These are phyloP conservation scores for Xylaria multiplex DNA, from an alignment of 2,329 filamentous ascomycete genomes.

Conservation along the genomic window DNA sequence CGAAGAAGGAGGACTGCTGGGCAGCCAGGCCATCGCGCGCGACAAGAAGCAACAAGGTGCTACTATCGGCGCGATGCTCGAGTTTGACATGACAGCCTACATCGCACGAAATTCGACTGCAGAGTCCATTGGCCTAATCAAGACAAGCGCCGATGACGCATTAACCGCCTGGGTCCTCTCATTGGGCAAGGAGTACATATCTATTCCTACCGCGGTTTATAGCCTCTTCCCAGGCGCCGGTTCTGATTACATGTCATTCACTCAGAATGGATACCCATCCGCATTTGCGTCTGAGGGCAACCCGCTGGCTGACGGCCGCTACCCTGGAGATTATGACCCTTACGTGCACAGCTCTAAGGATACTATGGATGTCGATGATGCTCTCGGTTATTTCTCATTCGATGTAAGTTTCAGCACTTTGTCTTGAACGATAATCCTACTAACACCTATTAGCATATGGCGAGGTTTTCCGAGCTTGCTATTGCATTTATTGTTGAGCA, in stretches of 20 bases:
- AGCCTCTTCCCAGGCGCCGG: slow-evolving; percentile 48
- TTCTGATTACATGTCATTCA: slow-evolving; percentile 56
- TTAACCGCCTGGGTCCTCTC: slow-evolving; percentile 51
- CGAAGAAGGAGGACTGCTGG: slow-evolving; percentile 82
- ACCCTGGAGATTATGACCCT: slow-evolving; percentile 47
- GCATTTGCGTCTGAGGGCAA: slow-evolving; percentile 54
- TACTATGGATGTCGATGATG: slow-evolving; percentile 52
- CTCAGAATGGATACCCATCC: slow-evolving; percentile 52
- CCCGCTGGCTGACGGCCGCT: slow-evolving; percentile 44
- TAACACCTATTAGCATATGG: slow-evolving; percentile 50
- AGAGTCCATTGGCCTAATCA: slow-evolving; percentile 54
- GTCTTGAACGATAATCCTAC: neutral
- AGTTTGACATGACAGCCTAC: slow-evolving; percentile 55
- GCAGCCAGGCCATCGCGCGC: slow-evolving; percentile 60
- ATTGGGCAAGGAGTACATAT: slow-evolving; percentile 52
- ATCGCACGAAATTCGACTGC: slow-evolving; percentile 47
- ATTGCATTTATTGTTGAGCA: slow-evolving; percentile 54
- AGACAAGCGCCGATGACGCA: slow-evolving; percentile 51
- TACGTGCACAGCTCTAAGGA: slow-evolving; percentile 53
- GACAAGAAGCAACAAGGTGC: slow-evolving; percentile 71
- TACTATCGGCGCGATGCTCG: slow-evolving; percentile 39
- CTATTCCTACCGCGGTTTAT: slow-evolving; percentile 51
- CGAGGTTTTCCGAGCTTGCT: slow-evolving; percentile 53
- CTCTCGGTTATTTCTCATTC: slow-evolving; percentile 52
- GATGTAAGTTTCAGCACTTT: slow-evolving; percentile 45